These are phyloP conservation scores for Debaryomyces prosopidis DNA, from an alignment of 805 yeast genomes.

Conservation along the genomic window DNA sequence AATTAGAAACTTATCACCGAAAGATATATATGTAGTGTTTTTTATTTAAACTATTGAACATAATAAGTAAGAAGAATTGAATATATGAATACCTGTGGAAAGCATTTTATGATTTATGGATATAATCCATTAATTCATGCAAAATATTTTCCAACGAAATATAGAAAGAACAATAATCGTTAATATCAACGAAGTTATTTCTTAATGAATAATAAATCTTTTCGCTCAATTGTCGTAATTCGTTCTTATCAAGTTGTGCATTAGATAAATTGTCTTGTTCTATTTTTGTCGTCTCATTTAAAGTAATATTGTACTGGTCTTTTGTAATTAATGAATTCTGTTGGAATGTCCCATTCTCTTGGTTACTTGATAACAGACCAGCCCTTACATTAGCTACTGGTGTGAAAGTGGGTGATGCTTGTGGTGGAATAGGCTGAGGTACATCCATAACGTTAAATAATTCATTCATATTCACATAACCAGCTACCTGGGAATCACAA, in stretches of 20 bases:
- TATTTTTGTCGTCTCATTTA: background rate
- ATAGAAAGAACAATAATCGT: slow-evolving; percentile 46
- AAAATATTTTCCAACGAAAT: slow-evolving; percentile 40
- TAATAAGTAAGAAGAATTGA: background rate
- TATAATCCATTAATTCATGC: slow-evolving; percentile 39
- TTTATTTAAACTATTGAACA: too few species aligned
- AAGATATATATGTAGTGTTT: too few species aligned
- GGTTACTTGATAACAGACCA: background rate
- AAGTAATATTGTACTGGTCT: background rate
- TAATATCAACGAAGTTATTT: slow-evolving; percentile 44
- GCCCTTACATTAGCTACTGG: background rate
- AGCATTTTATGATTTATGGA: slow-evolving; percentile 14
- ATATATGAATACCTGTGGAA: background rate
- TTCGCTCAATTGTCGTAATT: slow-evolving; percentile 33
- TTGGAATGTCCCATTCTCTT: background rate
- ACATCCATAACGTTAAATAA: slow-evolving; percentile 44
- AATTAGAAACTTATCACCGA: too few species aligned
- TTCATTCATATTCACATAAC: slow-evolving; percentile 40
- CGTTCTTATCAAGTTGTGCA: slow-evolving; percentile 18
- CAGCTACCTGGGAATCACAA: slow-evolving; percentile 42
- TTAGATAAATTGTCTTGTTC: background rate
- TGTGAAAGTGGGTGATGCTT: slow-evolving; percentile 1
- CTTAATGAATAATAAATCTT: slow-evolving; percentile 42
- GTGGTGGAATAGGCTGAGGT: slow-evolving; percentile 33
- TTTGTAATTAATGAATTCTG: slow-evolving; percentile 1